phyloP scores from a whole-genome alignment of 2,329 filamentous ascomycete genomes.

The Elsinoe necatrix region DNA sequence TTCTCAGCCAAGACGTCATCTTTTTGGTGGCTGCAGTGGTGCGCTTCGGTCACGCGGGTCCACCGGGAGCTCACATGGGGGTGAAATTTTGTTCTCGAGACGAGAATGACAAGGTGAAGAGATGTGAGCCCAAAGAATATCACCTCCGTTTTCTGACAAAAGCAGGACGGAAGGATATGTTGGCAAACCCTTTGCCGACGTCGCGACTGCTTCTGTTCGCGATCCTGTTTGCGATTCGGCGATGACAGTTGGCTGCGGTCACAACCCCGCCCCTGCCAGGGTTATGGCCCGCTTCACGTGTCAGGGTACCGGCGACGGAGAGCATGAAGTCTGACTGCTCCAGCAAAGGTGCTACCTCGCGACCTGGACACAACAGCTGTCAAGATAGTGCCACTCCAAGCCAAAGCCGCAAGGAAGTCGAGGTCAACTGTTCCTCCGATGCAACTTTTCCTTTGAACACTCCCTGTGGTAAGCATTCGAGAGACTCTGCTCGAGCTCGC shows the following conservation, averaged over 20 bases:
- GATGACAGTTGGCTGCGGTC: background rate
- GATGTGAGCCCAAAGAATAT: too few species aligned
- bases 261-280: background rate
- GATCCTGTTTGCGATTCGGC: background rate
- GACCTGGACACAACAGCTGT: too few species aligned
- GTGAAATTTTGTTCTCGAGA: background rate
- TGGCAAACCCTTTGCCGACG: background rate
- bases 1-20: slow-evolving; percentile 2
- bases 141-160: too few species aligned
- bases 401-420: too few species aligned
- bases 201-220: background rate
- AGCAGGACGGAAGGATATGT: too few species aligned
- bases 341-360: too few species aligned
- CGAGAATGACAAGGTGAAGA: background rate
- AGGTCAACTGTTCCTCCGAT: too few species aligned
- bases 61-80: background rate
- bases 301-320: background rate
- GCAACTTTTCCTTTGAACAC: too few species aligned
- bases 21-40: background rate
- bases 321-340: too few species aligned
- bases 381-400: too few species aligned
- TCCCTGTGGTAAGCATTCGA: too few species aligned
- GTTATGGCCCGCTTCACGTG: slow-evolving; percentile 2
- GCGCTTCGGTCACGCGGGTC: background rate
- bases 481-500: too few species aligned